Conservation (phyloP, 352 stramenopile species). For the Globisporangium echinulatum region DNA sequence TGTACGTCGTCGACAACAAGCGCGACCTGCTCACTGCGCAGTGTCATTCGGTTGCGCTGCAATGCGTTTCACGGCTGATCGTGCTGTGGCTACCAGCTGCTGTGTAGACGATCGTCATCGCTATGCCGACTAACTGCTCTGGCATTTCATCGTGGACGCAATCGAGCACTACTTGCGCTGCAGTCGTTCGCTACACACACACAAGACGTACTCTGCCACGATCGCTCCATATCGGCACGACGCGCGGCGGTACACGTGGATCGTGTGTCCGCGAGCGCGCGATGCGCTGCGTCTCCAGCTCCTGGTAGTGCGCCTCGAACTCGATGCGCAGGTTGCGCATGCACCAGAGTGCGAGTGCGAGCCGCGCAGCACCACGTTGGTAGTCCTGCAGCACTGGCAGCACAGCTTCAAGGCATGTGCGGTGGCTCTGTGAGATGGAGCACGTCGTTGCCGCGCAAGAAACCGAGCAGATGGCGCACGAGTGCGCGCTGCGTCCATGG, state of each 20-base stretch:
- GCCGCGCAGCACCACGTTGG: conserved; percentile 10
- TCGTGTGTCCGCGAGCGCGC: conserved; percentile 29
- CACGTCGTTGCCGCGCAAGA: conserved; percentile 21
- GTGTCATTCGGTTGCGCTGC: too few species aligned
- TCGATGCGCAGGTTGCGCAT: conserved; percentile 23
- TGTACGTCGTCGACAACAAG: too few species aligned
- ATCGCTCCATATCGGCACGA: conserved; percentile 52
- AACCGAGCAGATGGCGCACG: conserved; percentile 23
- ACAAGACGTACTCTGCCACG: conserved; percentile 27
- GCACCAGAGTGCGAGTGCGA: conserved; percentile 35
- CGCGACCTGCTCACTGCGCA: too few species aligned
- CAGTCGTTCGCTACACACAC: neutral
- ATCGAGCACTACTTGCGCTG: too few species aligned
- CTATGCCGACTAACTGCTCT: too few species aligned
- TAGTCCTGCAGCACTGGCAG: conserved; percentile 17
- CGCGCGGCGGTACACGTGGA: conserved; percentile 42
- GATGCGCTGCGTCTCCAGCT: conserved; percentile 41
- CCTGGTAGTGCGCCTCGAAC: conserved; percentile 46
- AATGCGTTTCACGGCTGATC: too few species aligned
- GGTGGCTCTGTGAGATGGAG: conserved; percentile 18
- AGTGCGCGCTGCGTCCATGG: conserved; percentile 11
- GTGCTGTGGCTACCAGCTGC: too few species aligned
- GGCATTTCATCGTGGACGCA: too few species aligned
- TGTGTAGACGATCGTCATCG: too few species aligned
- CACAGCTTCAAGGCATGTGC: conserved; percentile 15